phyloP scores from a whole-genome alignment of 2,329 filamentous ascomycete genomes.

The Acarospora socialis region DNA sequence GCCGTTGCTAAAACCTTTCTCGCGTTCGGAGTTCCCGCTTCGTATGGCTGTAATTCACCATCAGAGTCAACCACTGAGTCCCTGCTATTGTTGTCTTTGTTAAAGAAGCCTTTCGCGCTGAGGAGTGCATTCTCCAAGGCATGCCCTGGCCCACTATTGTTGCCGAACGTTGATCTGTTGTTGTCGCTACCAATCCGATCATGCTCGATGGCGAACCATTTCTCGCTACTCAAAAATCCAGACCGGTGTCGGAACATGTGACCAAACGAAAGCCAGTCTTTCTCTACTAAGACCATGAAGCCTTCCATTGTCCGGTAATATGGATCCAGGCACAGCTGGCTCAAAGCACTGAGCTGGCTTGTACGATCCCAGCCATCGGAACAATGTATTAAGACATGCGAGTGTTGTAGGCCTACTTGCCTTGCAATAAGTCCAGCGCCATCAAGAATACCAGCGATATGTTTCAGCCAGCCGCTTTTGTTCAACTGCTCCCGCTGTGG shows the following conservation, averaged over 20 bases:
- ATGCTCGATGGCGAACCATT: conserved; percentile 83
- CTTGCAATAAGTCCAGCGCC: conserved; percentile 73
- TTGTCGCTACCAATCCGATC: conserved; percentile 52
- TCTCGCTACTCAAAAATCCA: conserved; percentile 75
- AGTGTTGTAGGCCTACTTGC: conserved; percentile 82
- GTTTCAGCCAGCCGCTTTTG: conserved; percentile 81
- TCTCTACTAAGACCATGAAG: conserved; percentile 88
- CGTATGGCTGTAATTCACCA: conserved; percentile 34
- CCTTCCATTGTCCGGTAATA: conserved; percentile 90
- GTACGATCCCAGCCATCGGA: conserved; percentile 98
- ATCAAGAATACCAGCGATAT: conserved; percentile 71
- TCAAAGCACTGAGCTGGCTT: conserved; percentile 79
- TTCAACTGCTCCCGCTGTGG: conserved; percentile 68
- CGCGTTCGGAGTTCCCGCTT: conserved; percentile 28
- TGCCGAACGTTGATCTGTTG: conserved; percentile 20
- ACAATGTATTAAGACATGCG: conserved; percentile 91
- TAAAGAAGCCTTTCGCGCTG: conserved; percentile 81
- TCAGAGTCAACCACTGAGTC: conserved; percentile 51
- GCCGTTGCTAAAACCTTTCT: conserved; percentile 25
- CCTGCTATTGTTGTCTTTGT: conserved; percentile 53
- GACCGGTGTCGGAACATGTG: conserved; percentile 95
- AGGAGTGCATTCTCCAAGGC: conserved; percentile 74
- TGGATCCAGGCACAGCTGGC: conserved; percentile 87
- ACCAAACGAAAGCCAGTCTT: conserved; percentile 95
- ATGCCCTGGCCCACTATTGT: conserved; percentile 40